phyloP scores from a whole-genome alignment of 1,284 basidiomycete genomes.

The Violaceomyces palustris region DNA sequence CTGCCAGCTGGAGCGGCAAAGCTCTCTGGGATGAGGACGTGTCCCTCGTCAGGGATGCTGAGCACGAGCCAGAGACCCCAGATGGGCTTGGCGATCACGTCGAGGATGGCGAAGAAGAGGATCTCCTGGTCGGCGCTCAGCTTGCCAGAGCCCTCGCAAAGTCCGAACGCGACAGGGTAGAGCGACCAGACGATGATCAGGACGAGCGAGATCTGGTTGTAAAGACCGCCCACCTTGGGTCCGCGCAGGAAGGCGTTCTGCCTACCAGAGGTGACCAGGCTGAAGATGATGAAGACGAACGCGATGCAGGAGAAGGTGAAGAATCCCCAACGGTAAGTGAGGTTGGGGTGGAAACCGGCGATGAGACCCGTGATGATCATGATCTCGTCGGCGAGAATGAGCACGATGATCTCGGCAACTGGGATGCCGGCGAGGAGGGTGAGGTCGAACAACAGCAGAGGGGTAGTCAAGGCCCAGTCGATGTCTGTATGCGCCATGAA shows the following conservation, averaged over 20 bases:
- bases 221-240: constrained; percentile 39
- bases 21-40: constrained; percentile 36
- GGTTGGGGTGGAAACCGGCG: constrained; percentile 36
- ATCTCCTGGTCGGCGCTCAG: constrained; percentile 35
- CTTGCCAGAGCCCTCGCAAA: constrained; percentile 38
- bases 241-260: constrained; percentile 33
- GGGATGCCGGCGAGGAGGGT: constrained; percentile 40
- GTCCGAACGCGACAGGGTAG: constrained; percentile 36
- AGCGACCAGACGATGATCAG: constrained; percentile 37
- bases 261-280: constrained; percentile 33
- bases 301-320: constrained; percentile 34
- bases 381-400: constrained; percentile 31
- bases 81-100: constrained; percentile 40
- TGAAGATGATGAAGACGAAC: constrained; percentile 25
- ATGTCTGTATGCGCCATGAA: constrained; percentile 16
- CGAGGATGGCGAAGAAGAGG: constrained; percentile 39
- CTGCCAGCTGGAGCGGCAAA: constrained; percentile 25
- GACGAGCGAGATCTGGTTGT: constrained; percentile 40
- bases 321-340: constrained; percentile 39
- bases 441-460: constrained; percentile 38
- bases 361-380: constrained; percentile 42
- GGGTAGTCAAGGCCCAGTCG: constrained; percentile 41
- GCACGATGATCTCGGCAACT: constrained; percentile 36
- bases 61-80: constrained; percentile 39
- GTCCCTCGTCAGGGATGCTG: constrained; percentile 37